These are phyloP conservation scores for Aureobasidium lini DNA, from an alignment of 2,329 filamentous ascomycete genomes.

Conservation along the genomic window DNA sequence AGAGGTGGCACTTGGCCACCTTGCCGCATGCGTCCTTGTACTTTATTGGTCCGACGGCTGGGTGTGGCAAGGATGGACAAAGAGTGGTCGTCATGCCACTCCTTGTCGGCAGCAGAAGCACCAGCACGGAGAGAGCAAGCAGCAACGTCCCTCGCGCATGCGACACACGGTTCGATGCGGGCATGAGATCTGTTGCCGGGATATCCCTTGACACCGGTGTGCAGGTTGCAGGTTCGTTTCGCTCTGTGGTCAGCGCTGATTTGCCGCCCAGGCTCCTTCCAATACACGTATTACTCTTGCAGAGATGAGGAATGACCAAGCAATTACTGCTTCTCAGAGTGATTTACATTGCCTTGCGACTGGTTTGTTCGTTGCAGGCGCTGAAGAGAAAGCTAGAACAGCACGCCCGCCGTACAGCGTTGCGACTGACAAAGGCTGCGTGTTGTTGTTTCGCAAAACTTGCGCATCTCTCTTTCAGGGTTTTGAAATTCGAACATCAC, in stretches of 20 bases:
- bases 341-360: constrained; percentile 9
- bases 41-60: constrained; percentile 9
- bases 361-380: constrained; percentile 7
- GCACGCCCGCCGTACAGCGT: background rate
- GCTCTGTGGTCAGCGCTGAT: constrained; percentile 9
- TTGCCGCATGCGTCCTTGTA: constrained; percentile 12
- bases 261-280: background rate
- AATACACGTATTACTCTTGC: background rate
- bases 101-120: constrained; percentile 2
- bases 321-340: constrained; percentile 2
- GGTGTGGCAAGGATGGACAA: constrained; percentile 15
- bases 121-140: constrained; percentile 4
- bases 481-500: background rate
- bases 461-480: background rate
- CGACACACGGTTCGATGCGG: constrained; percentile 12
- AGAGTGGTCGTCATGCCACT: constrained; percentile 13
- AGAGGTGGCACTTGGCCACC: constrained; percentile 9
- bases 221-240: constrained; percentile 10
- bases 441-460: background rate
- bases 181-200: constrained; percentile 11
- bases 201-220: constrained; percentile 10
- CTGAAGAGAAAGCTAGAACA: background rate
- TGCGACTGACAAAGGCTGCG: background rate
- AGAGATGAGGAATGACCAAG: constrained; percentile 11
- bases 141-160: constrained; percentile 10